phyloP scores from a whole-genome alignment of 2,329 filamentous ascomycete species.

The Exophiala aquamarina region DNA sequence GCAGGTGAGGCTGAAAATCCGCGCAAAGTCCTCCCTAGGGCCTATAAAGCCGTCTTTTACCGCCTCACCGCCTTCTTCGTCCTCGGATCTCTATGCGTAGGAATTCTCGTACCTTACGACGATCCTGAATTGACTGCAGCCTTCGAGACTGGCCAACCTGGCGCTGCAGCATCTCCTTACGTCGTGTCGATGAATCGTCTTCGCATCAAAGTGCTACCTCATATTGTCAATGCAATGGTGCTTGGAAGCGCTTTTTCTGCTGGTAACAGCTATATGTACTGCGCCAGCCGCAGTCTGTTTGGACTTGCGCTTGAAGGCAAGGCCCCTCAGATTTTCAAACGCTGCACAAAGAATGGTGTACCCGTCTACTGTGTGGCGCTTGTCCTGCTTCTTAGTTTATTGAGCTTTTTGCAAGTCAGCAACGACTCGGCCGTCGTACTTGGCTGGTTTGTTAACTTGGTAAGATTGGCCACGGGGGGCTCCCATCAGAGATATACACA shows the following conservation, averaged over 20 bases:
- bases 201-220: slow-evolving; percentile 62
- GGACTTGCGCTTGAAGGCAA: slow-evolving; percentile 69
- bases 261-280: slow-evolving; percentile 68
- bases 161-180: slow-evolving; percentile 69
- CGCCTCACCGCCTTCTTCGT: slow-evolving; percentile 75
- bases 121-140: slow-evolving; percentile 62
- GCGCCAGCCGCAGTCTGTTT: slow-evolving; percentile 67
- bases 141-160: slow-evolving; percentile 58
- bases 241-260: slow-evolving; percentile 68
- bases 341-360: slow-evolving; percentile 64
- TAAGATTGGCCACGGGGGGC: slow-evolving; percentile 30
- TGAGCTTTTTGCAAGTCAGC: slow-evolving; percentile 73
- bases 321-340: slow-evolving; percentile 62
- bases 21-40: slow-evolving; percentile 66
- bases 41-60: slow-evolving; percentile 78
- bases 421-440: slow-evolving; percentile 66
- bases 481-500: not conserved
- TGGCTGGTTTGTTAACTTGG: slow-evolving; percentile 69
- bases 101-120: slow-evolving; percentile 70
- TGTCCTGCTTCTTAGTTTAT: slow-evolving; percentile 66
- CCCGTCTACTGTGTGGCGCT: slow-evolving; percentile 71
- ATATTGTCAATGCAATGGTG: slow-evolving; percentile 73
- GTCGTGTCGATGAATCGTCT: slow-evolving; percentile 66
- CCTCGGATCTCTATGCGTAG: slow-evolving; percentile 69
- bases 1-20: slow-evolving; percentile 73